phyloP scores from a whole-genome alignment of 495 filamentous ascomycete genomes.

The Achaetomiella virescens region DNA sequence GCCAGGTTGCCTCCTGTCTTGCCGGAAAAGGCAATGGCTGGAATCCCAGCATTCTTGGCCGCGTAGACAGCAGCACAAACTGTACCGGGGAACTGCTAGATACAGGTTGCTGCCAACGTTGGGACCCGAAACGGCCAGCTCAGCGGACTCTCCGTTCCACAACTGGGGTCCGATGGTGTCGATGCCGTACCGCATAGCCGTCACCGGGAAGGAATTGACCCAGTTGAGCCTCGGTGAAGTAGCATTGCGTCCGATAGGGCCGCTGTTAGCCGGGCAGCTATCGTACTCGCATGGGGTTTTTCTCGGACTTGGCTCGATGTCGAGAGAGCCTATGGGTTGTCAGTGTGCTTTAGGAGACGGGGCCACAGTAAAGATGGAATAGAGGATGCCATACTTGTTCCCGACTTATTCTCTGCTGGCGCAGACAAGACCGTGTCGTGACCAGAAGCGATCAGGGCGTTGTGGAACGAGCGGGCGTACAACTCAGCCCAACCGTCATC shows the following conservation, averaged over 20 bases:
- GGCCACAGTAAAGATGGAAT: background rate
- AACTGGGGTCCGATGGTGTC: constrained; percentile 44
- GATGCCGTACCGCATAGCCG: constrained; percentile 59
- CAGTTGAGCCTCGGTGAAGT: constrained; percentile 56
- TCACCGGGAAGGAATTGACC: constrained; percentile 64
- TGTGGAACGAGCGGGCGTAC: constrained; percentile 53
- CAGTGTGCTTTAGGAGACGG: too few relatives aligned
- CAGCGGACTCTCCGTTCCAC: constrained; percentile 44
- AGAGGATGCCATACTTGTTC: constrained; percentile 42
- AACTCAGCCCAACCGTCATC: constrained; percentile 69
- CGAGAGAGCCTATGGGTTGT: constrained; percentile 42
- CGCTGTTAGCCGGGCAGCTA: constrained; percentile 51
- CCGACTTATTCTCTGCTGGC: constrained; percentile 60
- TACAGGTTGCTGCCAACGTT: constrained; percentile 60
- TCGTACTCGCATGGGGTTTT: constrained; percentile 49
- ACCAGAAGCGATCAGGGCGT: constrained; percentile 45
- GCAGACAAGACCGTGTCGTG: constrained; percentile 57
- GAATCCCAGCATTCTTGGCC: constrained; percentile 46
- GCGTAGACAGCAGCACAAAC: constrained; percentile 56
- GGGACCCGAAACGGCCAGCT: constrained; percentile 57
- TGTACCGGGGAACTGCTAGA: constrained; percentile 53
- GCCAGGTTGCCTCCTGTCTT: constrained; percentile 42
- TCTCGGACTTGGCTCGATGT: constrained; percentile 41
- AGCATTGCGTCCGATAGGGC: constrained; percentile 48
- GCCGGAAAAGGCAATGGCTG: constrained; percentile 60